phyloP scores from a whole-genome alignment of 768 basidiomycete genomes.

The Ramaria sp. region DNA sequence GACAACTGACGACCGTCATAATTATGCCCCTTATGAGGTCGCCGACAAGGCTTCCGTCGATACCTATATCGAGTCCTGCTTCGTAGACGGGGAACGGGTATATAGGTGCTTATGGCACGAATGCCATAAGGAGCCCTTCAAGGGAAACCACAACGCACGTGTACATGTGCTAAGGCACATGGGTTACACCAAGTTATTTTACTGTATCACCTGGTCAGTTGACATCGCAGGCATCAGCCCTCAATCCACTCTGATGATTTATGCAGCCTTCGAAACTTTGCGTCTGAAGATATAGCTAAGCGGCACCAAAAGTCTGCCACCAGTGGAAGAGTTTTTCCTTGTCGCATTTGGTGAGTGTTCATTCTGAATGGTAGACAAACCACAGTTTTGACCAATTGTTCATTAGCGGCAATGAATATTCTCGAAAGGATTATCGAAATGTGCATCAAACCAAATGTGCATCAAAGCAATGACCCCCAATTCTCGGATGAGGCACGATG shows the following conservation, averaged over 20 bases:
- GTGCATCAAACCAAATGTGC: neutral
- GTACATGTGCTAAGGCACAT: neutral
- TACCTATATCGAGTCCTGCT: neutral
- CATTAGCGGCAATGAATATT: neutral
- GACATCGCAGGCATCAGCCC: neutral
- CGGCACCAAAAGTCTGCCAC: neutral
- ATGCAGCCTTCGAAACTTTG: neutral
- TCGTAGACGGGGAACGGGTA: neutral
- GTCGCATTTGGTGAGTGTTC: neutral
- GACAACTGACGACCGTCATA: neutral
- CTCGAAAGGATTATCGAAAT: neutral
- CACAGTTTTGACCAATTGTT: neutral
- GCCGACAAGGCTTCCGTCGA: neutral
- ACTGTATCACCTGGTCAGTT: neutral
- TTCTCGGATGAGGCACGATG: too few species aligned
- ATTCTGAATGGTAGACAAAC: neutral
- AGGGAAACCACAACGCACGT: neutral
- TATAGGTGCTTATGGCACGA: neutral
- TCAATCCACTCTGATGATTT: neutral
- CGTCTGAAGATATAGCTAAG: neutral
- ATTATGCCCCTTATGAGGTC: neutral
- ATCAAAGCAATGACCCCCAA: too few species aligned
- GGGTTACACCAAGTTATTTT: neutral
- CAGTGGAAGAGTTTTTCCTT: neutral
- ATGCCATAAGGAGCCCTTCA: neutral